Evolutionary conservation across 768 basidiomycete species (phyloP), one percentile per base, ranked within the genome.

Genomic region (Boletus tylopilopsis): DNA sequence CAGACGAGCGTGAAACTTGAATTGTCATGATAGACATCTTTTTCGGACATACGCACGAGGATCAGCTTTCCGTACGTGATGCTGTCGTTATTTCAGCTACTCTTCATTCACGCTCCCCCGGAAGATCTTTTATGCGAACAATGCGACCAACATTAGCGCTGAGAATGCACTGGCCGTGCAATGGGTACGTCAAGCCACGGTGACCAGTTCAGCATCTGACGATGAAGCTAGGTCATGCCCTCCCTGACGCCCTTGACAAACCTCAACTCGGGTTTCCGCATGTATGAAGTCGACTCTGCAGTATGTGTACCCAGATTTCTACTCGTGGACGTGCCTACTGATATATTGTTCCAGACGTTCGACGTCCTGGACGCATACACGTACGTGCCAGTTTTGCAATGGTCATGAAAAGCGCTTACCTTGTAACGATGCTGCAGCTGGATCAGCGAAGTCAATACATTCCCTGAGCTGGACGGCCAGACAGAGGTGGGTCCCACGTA

Each of bases 361-460:
- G 85, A 90, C 15, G 73, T 89, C 45, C 47, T 87, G 48, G 84
- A 90, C 55, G 82, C 85, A 1, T 80, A 86, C 60, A 89, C 86
- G 82, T 87, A 63, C 63, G 80, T 57, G 13, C 29, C 13, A n/a
- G n/a, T n/a, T n/a, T n/a, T n/a, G n/a, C n/a, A 13, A 30, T 30
- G 29, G 4, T 5, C 9, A 10, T 30, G 29, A 10, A 30, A 30
- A 30, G 29, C 13, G 33, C 42, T 45, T 21, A 38, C n/a, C 13
- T 39, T 37, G 25, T 34, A n/a, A 29, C 13, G 22, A 45, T 49
- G 8, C 52, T 49, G 8, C 52, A 87, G 85, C 11, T 87, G 84
- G 84, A 73, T 72, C 54, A 76, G 75, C 51, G 78, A 82, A 52
- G 85, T 87, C 39, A 76, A 73, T 51, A 59, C 79, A 0, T 88